phyloP scores from a whole-genome alignment of 495 filamentous ascomycete species.

The Penicillium silybi region DNA sequence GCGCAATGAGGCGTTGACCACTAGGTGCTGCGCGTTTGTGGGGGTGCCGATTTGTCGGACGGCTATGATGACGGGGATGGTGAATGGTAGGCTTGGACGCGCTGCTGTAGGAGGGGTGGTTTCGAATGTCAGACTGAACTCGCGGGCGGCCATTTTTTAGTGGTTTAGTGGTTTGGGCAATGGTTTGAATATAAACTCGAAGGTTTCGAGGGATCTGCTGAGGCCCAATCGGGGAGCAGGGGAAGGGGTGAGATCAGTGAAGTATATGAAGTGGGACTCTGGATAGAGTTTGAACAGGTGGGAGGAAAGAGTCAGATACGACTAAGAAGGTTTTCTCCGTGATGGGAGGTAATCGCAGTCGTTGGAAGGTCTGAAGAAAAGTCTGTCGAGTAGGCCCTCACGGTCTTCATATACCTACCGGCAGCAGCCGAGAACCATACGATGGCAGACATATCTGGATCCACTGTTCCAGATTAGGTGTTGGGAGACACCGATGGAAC shows the following conservation, averaged over 20 bases:
- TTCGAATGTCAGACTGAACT: constrained; percentile 37
- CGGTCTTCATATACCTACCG: constrained; percentile 24
- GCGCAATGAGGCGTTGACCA: constrained; percentile 29
- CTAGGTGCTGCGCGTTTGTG: constrained; percentile 29
- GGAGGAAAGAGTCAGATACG: background rate
- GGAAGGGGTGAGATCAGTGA: background rate
- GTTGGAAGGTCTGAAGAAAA: background rate
- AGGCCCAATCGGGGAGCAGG: constrained; percentile 5
- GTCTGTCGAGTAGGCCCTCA: background rate
- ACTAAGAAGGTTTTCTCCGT: background rate
- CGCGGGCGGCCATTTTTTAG: constrained; percentile 28
- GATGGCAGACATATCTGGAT: constrained; percentile 1
- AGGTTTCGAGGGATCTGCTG: constrained; percentile 4
- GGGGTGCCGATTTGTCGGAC: constrained; percentile 33
- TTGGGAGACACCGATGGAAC: constrained; percentile 1
- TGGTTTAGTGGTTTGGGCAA: background rate
- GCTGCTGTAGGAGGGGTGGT: constrained; percentile 28
- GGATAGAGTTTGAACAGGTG: background rate
- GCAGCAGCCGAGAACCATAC: constrained; percentile 6
- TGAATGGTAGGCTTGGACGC: constrained; percentile 28
- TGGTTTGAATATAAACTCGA: constrained; percentile 1
- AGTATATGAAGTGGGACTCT: constrained; percentile 5
- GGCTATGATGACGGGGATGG: constrained; percentile 33
- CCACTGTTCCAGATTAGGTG: constrained; percentile 9
- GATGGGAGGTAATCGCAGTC: background rate